Percentiles rank a stretch among this genome's conserved stretches.
phyloP scores from a whole-genome alignment of 148 eudicot species.

The Pouteria glomerata region DNA sequence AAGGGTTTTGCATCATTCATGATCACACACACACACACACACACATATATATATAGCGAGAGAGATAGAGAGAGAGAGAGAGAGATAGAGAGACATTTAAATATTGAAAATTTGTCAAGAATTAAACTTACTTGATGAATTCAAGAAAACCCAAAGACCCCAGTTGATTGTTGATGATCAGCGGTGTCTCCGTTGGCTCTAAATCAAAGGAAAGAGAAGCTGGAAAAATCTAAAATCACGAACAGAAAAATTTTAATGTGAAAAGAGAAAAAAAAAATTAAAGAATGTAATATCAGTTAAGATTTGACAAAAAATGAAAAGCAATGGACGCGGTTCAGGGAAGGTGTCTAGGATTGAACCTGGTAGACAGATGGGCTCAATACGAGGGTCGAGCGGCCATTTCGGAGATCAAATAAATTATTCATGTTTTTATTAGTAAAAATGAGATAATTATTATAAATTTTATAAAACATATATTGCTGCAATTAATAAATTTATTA shows the following conservation, averaged over 20 bases:
- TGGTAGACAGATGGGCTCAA: neutral
- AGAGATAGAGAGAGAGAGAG: neutral
- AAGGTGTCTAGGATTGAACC: slow-evolving; percentile 10
- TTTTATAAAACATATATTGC: too few relatives aligned
- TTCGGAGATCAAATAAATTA: slow-evolving; percentile 11
- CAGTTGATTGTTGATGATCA: neutral
- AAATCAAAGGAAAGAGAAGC: neutral
- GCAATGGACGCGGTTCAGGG: neutral
- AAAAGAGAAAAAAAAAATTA: neutral
- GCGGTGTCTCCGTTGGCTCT: neutral
- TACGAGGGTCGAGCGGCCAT: slow-evolving; percentile 10
- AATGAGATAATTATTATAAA: too few relatives aligned
- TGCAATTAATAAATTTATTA: neutral
- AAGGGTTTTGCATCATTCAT: neutral
- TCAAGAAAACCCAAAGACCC: neutral
- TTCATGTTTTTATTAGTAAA: neutral
- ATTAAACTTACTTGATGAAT: neutral
- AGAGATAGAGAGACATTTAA: neutral
- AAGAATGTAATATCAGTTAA: neutral
- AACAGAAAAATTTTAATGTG: neutral
- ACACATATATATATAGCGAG: neutral
- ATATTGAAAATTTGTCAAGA: neutral
- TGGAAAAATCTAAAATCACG: neutral
- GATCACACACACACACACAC: neutral
- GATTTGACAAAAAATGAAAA: neutral